Evolutionary conservation across 2,329 filamentous ascomycete genomes (phyloP).

Genomic region (Pyricularia grisea): DNA sequence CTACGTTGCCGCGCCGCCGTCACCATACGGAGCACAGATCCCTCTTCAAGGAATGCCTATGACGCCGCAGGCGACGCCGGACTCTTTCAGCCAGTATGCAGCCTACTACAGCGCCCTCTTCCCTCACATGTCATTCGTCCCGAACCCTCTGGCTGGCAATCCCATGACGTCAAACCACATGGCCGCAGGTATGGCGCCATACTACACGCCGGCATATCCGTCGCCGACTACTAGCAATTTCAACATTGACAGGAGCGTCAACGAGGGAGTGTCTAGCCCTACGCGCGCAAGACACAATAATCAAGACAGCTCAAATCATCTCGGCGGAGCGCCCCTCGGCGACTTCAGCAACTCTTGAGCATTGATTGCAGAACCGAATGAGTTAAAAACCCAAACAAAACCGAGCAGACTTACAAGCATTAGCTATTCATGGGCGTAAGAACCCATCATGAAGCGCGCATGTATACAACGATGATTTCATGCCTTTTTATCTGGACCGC

Average conservation of each 20-base stretch:
- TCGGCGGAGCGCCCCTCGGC: background rate
- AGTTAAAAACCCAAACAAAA: background rate
- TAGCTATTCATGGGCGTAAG: background rate
- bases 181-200: background rate
- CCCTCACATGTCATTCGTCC: conserved; percentile 2
- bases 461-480: background rate
- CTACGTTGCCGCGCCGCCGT: background rate
- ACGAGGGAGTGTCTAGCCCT: background rate
- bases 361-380: background rate
- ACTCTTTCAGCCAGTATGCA: conserved; percentile 2
- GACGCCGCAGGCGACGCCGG: conserved; percentile 4
- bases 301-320: background rate
- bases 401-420: background rate
- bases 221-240: background rate
- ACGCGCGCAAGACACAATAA: background rate
- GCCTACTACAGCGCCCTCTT: conserved; percentile 3
- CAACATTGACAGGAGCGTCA: background rate
- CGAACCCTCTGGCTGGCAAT: background rate
- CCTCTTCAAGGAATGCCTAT: background rate
- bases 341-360: background rate
- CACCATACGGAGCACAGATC: background rate
- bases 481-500: background rate
- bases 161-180: background rate
- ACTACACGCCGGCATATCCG: background rate
- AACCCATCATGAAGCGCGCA: background rate